Conservation (phyloP, 2,329 filamentous ascomycete genomes). For the Dothistroma pini region DNA sequence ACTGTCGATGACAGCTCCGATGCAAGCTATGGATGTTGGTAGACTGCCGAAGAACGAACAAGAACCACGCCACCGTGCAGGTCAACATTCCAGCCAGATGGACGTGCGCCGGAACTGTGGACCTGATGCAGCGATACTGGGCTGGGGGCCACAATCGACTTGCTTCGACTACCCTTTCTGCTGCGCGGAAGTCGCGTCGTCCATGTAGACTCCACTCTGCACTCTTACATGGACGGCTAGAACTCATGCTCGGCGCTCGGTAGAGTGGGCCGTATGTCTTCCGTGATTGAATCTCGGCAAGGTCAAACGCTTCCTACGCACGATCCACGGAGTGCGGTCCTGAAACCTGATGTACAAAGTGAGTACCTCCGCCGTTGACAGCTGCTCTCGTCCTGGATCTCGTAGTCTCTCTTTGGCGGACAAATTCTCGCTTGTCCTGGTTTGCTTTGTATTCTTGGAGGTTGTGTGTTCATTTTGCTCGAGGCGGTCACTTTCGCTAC, state of each 20-base stretch:
- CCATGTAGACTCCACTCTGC: conserved; percentile 15
- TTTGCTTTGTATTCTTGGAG: conserved; percentile 19
- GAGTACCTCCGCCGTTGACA: conserved; percentile 12
- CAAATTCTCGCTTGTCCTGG: conserved; percentile 18
- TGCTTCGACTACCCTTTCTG: conserved; percentile 16
- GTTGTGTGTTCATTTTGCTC: conserved; percentile 19
- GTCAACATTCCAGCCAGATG: conserved; percentile 9
- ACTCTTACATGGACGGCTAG: conserved; percentile 16
- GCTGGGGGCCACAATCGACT: conserved; percentile 10
- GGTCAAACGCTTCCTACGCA: conserved; percentile 22
- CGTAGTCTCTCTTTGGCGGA: conserved; percentile 18
- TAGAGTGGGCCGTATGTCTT: conserved; percentile 14
- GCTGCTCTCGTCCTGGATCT: conserved; percentile 10
- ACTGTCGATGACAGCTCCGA: conserved; percentile 21
- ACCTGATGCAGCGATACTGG: conserved; percentile 1
- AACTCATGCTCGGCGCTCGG: conserved; percentile 19
- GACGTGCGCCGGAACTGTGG: conserved; percentile 12
- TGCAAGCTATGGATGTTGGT: conserved; percentile 16
- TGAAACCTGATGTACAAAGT: conserved; percentile 22
- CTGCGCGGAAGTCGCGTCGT: conserved; percentile 19
- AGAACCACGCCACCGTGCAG: conserved; percentile 11
- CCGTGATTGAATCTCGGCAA: conserved; percentile 19
- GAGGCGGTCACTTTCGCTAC: conserved; percentile 12
- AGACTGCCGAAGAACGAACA: conserved; percentile 18
- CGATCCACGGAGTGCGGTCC: conserved; percentile 14